Conservation (phyloP, 1,284 basidiomycete species). For the Fistulinella staudtii region DNA sequence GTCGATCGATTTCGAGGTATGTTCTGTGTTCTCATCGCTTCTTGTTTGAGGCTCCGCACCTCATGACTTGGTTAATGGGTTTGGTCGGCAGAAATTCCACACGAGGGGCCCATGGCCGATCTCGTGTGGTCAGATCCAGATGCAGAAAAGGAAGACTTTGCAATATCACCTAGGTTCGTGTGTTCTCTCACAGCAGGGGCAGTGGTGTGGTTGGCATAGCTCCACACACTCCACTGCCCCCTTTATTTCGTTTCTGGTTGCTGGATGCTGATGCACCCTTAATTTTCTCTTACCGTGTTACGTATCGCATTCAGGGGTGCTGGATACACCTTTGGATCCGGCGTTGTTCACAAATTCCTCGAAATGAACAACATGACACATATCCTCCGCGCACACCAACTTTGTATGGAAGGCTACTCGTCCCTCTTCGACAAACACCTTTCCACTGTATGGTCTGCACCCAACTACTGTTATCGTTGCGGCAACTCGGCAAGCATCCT, state of each 20-base stretch:
- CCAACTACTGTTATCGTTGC: slow-evolving; percentile 98
- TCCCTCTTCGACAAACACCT: slow-evolving; percentile 94
- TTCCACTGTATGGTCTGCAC: slow-evolving; percentile 97
- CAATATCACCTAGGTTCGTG: slow-evolving; percentile 90
- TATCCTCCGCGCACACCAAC: slow-evolving; percentile 95
- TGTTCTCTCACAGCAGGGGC: slow-evolving; percentile 11
- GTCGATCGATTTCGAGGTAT: slow-evolving; percentile 93
- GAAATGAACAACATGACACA: slow-evolving; percentile 95
- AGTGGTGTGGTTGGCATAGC: slow-evolving; percentile 10
- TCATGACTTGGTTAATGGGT: slow-evolving; percentile 16
- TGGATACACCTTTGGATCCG: slow-evolving; percentile 97
- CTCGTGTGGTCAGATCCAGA: slow-evolving; percentile 99
- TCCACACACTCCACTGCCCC: slow-evolving; percentile 13
- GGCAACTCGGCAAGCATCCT: slow-evolving; percentile 97
- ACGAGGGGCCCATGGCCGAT: slow-evolving; percentile 99
- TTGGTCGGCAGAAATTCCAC: slow-evolving; percentile 80
- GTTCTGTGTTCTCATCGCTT: slow-evolving; percentile 16
- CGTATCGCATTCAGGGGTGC: slow-evolving; percentile 66
- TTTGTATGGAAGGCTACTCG: slow-evolving; percentile 99
- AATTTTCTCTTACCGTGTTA: neutral
- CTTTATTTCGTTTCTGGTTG: slow-evolving; percentile 3
- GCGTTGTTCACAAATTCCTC: slow-evolving; percentile 98
- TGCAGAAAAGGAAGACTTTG: slow-evolving; percentile 98
- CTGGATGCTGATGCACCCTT: slow-evolving; percentile 4
- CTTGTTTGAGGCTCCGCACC: slow-evolving; percentile 20